Evolutionary conservation across 192 early-diverging fungal genomes (phyloP), one percentile per base, ranked within the genome.

Genomic region (Backusella parvicylindrica): DNA sequence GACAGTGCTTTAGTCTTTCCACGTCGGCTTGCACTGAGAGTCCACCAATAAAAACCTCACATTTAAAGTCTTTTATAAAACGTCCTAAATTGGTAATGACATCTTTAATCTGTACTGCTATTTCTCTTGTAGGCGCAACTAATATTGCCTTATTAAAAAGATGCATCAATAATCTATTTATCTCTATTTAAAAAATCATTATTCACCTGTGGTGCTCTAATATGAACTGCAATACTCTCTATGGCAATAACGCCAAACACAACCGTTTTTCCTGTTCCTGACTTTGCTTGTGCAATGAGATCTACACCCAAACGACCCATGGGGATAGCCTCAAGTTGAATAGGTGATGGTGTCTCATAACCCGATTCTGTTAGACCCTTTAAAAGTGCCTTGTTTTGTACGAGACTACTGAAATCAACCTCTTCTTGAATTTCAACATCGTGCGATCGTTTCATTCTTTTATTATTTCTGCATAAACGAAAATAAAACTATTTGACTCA

Each of bases 221-320:
- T 35, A 3, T 35, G 56, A n/a, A 80, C 70, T 63, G 86, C 64
- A 11, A 88, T 67, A 3, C 77, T 63, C 70, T 87, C 86, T 30
- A 91, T 76, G 11, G 85, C 81, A 49, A 88, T 85, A 23, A 89
- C 81, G 18, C 84, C 82, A 76, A 96, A 96, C 0, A 93, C 92
- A 8, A 90, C 91, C 6, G 92, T 94, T 72, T 94, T 94, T 13
- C 92, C 92, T 1, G 92, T 93, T 36, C 81, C 95, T 6, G 94
- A 93, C 72, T 95, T 92, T 40, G 94, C 93, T 73, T 96, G 95
- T 1, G 94, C 94, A 67, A 96, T 91, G 81, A 96, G 80, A 81
- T 96, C 86, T 6, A 89, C 77, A 0, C 89, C 89, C 2, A 90
- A 79, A 3, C 83, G 71, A 18, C 84, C 84, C 21, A 90, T 75